Evolutionary conservation across 2,329 filamentous ascomycete species (phyloP).

Genomic region (Chrysoporthe deuterocubensis): DNA sequence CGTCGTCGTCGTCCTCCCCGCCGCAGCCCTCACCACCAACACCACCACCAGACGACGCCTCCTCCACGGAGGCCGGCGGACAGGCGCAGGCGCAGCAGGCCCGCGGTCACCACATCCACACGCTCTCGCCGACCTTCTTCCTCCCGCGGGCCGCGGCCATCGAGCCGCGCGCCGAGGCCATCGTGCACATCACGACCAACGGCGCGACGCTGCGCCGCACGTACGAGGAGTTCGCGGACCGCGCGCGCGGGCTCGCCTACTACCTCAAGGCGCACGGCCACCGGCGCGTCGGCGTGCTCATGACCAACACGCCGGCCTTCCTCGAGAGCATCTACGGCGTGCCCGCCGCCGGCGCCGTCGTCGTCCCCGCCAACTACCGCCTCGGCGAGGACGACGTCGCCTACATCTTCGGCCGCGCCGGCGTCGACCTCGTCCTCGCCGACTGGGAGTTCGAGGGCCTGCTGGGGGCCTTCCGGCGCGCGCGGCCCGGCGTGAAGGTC

Average conservation of each 20-base stretch:
- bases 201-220: conserved; percentile 72
- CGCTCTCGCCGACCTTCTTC: conserved; percentile 86
- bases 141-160: conserved; percentile 84
- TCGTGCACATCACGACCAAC: conserved; percentile 84
- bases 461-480: conserved; percentile 66
- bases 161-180: conserved; percentile 82
- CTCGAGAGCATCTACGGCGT: conserved; percentile 89
- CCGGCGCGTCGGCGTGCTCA: conserved; percentile 81
- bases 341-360: conserved; percentile 76
- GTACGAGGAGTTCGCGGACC: conserved; percentile 83
- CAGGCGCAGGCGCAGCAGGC: conserved; percentile 46
- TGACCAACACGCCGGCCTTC: conserved; percentile 93
- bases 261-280: conserved; percentile 76
- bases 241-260: conserved; percentile 85
- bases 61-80: not conserved
- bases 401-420: conserved; percentile 88
- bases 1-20: conserved; percentile 31
- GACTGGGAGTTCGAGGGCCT: conserved; percentile 79
- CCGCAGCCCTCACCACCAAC: conserved; percentile 32
- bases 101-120: conserved; percentile 67
- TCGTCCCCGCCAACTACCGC: conserved; percentile 67
- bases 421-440: conserved; percentile 85
- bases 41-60: conserved; percentile 4
- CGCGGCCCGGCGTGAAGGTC: conserved; percentile 67
- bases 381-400: conserved; percentile 83